Evolutionary conservation across 2,329 filamentous ascomycete species (phyloP), one percentile per base, ranked within the genome.

Genomic region (Venturia effusa): DNA sequence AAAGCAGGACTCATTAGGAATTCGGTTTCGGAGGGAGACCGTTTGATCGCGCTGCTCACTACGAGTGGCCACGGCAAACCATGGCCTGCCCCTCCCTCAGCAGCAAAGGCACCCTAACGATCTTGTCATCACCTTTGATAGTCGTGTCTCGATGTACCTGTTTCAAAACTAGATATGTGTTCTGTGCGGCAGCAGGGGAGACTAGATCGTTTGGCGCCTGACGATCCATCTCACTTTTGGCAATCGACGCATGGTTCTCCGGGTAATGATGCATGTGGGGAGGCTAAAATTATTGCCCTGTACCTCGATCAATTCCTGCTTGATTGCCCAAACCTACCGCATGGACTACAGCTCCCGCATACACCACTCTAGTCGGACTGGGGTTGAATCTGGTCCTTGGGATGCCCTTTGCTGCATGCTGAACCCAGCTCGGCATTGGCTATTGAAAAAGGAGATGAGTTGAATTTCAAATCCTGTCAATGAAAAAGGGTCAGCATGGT

Each of bases 361-460:
- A 34, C 17, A 19, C 30, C 15, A 17, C 6, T 57, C 27, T 34
- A 32, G 30, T 27, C 19, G 27, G 24, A 57, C 27, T 34, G 10
- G 30, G 24, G 51, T 24, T 11, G 27, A 24, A 19, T 19, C 34
- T 57, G 30, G 3, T 57, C 51, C 48, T 57, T 57, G 51, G 24
- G 51, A 57, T 57, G 51, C 27, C 22, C 51, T 57, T n/a, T 57
- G 51, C 51, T 57, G 51, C 30, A 34, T 30, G 30, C n/a, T 57
- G 51, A 32, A 34, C 51, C 51, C 27, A 57, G 51, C 34, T 57
- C 51, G n/a, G 51, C 51, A 15, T 57, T n/a, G 24, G 4, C 27
- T 32, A 32, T 34, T 17, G 30, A 17, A 24, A 57, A 57, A 57
- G 51, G 51, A 57, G 51, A 57, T 57, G 51, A 57, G 27, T 30